Percentiles rank a stretch among this genome's conserved stretches.
Evolutionary conservation across 1,284 basidiomycete species (phyloP).

Genomic region (Phaffia rhodozyma): DNA sequence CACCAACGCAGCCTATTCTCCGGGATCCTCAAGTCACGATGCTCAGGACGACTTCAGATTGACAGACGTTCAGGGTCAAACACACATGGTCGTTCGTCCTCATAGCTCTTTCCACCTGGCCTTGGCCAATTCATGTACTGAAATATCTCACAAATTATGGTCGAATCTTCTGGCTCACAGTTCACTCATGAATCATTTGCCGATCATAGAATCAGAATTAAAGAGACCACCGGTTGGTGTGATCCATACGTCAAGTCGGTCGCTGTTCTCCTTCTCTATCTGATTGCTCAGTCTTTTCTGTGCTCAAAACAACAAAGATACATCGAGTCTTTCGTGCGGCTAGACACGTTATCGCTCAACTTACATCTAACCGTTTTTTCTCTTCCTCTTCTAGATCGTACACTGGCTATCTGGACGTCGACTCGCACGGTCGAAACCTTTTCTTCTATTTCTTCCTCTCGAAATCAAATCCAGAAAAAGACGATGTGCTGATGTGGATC

Average conservation of each 20-base stretch:
- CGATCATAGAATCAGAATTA: conserved; percentile 4
- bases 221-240: conserved; percentile 32
- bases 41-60: too few species aligned
- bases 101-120: too few species aligned
- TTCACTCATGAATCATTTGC: neutral
- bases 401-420: conserved; percentile 48
- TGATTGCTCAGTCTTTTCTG: neutral
- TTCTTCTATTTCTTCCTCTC: conserved; percentile 84
- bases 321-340: too few species aligned
- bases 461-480: conserved; percentile 48
- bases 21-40: too few species aligned
- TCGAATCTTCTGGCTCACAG: neutral
- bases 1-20: too few species aligned
- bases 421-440: conserved; percentile 53
- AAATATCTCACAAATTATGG: too few species aligned
- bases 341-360: too few species aligned
- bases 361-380: too few species aligned
- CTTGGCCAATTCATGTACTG: too few species aligned
- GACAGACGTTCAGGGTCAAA: too few species aligned
- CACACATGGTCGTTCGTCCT: too few species aligned
- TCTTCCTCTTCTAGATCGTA: conserved; percentile 22
- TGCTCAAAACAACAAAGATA: neutral
- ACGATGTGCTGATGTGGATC: conserved; percentile 34
- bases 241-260: conserved; percentile 29
- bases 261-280: neutral